A percentile compares a stretch with the other conserved stretches of the same genome.
Conservation (phyloP, 192 early-diverging fungal species). For the Nowakowskiella sp. region DNA sequence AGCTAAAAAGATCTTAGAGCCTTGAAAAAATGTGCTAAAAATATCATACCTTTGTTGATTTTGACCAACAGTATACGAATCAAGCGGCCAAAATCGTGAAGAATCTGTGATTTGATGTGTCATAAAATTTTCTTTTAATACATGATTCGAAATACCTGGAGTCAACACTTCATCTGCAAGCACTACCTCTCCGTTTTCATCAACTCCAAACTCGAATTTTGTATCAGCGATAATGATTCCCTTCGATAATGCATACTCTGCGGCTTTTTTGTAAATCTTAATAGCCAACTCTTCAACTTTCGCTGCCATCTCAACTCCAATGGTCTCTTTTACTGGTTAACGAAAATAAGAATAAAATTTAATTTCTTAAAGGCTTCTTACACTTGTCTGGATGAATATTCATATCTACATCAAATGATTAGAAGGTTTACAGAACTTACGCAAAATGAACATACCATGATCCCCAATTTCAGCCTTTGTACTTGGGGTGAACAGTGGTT, state of each 20-base stretch:
- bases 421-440: neutral
- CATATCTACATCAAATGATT: conserved; percentile 55
- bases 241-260: conserved; percentile 66
- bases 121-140: conserved; percentile 2
- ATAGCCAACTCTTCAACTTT: conserved; percentile 67
- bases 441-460: conserved; percentile 54
- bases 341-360: conserved; percentile 9
- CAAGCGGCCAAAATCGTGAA: conserved; percentile 93
- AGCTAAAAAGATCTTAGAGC: conserved; percentile 36
- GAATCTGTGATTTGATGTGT: conserved; percentile 56
- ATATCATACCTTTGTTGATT: conserved; percentile 51
- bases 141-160: conserved; percentile 53
- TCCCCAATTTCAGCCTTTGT: conserved; percentile 98
- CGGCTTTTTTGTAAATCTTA: conserved; percentile 80
- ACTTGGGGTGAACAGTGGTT: conserved; percentile 89
- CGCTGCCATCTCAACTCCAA: conserved; percentile 71
- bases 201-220: conserved; percentile 98
- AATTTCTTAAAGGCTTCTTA: conserved; percentile 19
- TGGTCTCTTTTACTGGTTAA: conserved; percentile 60
- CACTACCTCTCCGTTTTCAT: conserved; percentile 68
- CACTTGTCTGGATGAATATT: conserved; percentile 93
- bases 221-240: conserved; percentile 99
- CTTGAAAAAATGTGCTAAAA: neutral
- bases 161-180: conserved; percentile 96
- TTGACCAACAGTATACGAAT: conserved; percentile 67